Percentiles rank a stretch among this genome's conserved stretches.
These are phyloP conservation scores for Diaporthe citri DNA, from an alignment of 2,329 filamentous ascomycete genomes.

Conservation along the genomic window DNA sequence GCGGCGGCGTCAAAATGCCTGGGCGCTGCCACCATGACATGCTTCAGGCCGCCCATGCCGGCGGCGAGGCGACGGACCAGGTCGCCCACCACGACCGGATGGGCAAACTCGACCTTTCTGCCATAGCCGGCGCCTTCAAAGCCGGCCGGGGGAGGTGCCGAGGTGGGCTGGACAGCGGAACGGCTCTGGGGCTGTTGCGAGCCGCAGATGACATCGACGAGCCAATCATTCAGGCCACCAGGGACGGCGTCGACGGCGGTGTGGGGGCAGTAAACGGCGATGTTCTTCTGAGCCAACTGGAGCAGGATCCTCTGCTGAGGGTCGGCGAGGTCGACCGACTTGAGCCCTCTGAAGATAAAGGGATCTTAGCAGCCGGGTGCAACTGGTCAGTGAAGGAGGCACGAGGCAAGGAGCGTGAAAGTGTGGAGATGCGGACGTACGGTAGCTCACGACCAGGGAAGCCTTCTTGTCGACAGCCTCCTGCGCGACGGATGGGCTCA, in stretches of 20 bases:
- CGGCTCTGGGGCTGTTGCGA: constrained; percentile 49
- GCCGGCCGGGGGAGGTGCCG: constrained; percentile 54
- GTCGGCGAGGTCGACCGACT: constrained; percentile 86
- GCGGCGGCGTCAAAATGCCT: constrained; percentile 47
- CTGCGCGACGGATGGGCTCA: constrained; percentile 88
- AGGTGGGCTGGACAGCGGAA: constrained; percentile 60
- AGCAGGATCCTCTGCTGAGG: constrained; percentile 89
- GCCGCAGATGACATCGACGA: constrained; percentile 85
- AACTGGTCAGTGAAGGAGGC: not conserved
- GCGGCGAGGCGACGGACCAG: constrained; percentile 70
- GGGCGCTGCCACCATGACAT: constrained; percentile 50
- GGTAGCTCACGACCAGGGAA: constrained; percentile 89
- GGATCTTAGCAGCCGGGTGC: constrained; percentile 71
- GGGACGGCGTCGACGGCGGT: constrained; percentile 92
- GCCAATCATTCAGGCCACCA: constrained; percentile 92
- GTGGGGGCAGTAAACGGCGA: constrained; percentile 96
- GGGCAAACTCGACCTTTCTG: constrained; percentile 58
- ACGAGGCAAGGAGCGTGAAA: not conserved
- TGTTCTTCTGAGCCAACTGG: constrained; percentile 83
- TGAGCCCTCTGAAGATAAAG: constrained; percentile 94
- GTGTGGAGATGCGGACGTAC: constrained; percentile 60
- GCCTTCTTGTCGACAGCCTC: constrained; percentile 85
- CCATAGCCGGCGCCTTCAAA: constrained; percentile 67
- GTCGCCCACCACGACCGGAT: constrained; percentile 54
- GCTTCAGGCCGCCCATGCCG: constrained; percentile 72